Percentiles rank a stretch among this genome's conserved stretches.
Conservation (phyloP, 2,329 filamentous ascomycete genomes). For the Alternaria angustiovoidea region DNA sequence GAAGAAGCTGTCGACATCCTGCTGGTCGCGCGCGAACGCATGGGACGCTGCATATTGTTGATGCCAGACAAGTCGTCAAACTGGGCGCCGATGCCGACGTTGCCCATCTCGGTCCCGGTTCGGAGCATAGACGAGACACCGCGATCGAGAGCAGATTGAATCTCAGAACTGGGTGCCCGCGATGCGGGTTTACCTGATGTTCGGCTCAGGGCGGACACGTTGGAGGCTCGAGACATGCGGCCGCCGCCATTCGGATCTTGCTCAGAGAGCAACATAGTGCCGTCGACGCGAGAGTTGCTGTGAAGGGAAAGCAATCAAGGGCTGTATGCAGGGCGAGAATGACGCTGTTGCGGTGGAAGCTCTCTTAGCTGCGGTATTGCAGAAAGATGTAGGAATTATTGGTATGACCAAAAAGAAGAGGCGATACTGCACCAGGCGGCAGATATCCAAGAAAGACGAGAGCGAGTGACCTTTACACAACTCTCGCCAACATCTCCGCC, state of each 20-base stretch:
- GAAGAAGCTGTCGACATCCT: conserved; percentile 52
- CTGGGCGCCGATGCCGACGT: conserved; percentile 47
- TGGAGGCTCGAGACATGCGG: conserved; percentile 58
- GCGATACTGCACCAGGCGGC: conserved; percentile 25
- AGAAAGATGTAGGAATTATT: conserved; percentile 28
- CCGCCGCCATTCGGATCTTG: conserved; percentile 56
- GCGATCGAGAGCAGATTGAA: conserved; percentile 42
- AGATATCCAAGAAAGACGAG: conserved; percentile 30
- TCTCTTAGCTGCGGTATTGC: conserved; percentile 15
- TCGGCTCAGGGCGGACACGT: conserved; percentile 52
- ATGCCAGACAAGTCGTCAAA: conserved; percentile 50
- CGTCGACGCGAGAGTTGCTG: conserved; percentile 3
- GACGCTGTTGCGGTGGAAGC: neutral
- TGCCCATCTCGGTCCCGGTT: conserved; percentile 59
- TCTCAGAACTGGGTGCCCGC: conserved; percentile 40
- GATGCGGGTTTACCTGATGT: conserved; percentile 40
- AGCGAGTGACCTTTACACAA: conserved; percentile 24
- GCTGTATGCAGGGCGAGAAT: neutral
- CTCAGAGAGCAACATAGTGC: conserved; percentile 55
- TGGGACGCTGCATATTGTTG: conserved; percentile 47
- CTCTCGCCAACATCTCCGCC: conserved; percentile 21
- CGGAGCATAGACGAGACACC: conserved; percentile 61
- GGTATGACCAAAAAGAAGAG: conserved; percentile 30
- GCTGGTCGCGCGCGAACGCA: conserved; percentile 45
- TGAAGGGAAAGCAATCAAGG: neutral